Base-by-base conservation (phyloP, 352 stramenopile species). In the Pythium vanterpoolii region DNA sequence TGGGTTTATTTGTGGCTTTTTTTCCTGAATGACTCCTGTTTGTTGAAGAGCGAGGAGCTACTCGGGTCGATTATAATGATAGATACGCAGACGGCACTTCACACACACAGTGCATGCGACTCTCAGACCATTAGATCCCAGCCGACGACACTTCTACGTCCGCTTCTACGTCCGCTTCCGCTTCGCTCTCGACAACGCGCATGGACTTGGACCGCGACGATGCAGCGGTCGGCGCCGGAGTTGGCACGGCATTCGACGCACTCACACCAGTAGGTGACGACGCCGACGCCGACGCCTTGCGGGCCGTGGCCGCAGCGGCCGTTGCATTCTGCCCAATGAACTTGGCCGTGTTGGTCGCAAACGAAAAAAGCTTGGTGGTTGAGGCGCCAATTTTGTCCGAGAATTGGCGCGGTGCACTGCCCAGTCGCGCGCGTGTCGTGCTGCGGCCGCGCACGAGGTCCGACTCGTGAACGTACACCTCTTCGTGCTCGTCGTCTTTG, bases 381-480 rank as follows among this genome's bases (percentile, higher is more conserved):
- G 54, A 69, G 11, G 54, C 61, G 27, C 80, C 52, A 51, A 59
- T 79, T 45, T 81, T 79, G 23, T 77, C 73, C 27, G 33, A 43
- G 60, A 82, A 45, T 42, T 82, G 68, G 57, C 70, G 74, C 40
- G 73, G 71, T 14, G 86, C 73, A 53, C 75, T 87, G 21, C 71
- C 73, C 56, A 86, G 71, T 66, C 40, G 56, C 72, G 38, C 78
- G 14, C 72, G 65, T 8, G 50, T 49, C 24, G 26, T 38, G 4
- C 28, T 18, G 13, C 48, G 27, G 13, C 48, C 55, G 21, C 79
- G 77, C 44, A 76, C 56, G 43, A 93, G 53, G 56, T 93, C 83
- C 47, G 72, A 82, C 60, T 89, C 83, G 48, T 80, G 83, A 14
- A 90, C 83, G 59, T 84, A 93, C 23, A 93, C 83, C 21, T 84